These are phyloP conservation scores for Fusarium napiforme DNA, from an alignment of 2,329 filamentous ascomycete genomes.

Conservation along the genomic window DNA sequence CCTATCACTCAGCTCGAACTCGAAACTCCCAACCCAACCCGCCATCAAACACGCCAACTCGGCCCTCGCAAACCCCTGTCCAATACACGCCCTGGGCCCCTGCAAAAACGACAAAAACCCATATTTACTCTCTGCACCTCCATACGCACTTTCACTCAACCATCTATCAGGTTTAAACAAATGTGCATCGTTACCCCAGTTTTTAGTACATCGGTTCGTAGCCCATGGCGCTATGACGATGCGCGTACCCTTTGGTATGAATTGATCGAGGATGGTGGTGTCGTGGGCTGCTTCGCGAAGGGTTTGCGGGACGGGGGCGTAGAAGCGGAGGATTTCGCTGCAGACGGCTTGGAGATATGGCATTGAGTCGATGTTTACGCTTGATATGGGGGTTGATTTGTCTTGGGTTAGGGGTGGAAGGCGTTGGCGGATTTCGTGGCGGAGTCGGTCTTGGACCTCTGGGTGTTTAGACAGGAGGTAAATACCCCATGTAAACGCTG, in stretches of 20 bases:
- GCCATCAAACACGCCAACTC: slow-evolving; percentile 89
- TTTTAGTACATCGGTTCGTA: slow-evolving; percentile 71
- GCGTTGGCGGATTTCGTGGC: slow-evolving; percentile 72
- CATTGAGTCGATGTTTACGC: slow-evolving; percentile 72
- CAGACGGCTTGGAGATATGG: slow-evolving; percentile 84
- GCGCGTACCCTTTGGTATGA: slow-evolving; percentile 75
- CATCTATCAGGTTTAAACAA: slow-evolving; percentile 84
- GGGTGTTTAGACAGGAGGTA: slow-evolving; percentile 74
- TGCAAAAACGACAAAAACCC: slow-evolving; percentile 85
- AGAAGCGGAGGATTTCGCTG: slow-evolving; percentile 79
- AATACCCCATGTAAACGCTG: slow-evolving; percentile 77
- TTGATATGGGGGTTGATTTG: slow-evolving; percentile 47
- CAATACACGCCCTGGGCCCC: slow-evolving; percentile 86
- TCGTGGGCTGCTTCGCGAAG: slow-evolving; percentile 71
- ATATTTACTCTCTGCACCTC: slow-evolving; percentile 80
- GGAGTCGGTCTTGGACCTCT: slow-evolving; percentile 73
- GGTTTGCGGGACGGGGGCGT: slow-evolving; percentile 76
- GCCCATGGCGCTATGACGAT: slow-evolving; percentile 74
- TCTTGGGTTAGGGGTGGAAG: slow-evolving; percentile 61
- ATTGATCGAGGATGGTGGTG: slow-evolving; percentile 71
- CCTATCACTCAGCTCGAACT: slow-evolving; percentile 65
- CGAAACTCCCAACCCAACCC: slow-evolving; percentile 80
- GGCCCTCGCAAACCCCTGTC: slow-evolving; percentile 79
- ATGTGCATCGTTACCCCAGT: slow-evolving; percentile 81
- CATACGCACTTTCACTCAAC: slow-evolving; percentile 69